Evolutionary conservation across 2,329 filamentous ascomycete genomes (phyloP), one percentile per base, ranked within the genome.

Genomic region (Neofusicoccum sp.): DNA sequence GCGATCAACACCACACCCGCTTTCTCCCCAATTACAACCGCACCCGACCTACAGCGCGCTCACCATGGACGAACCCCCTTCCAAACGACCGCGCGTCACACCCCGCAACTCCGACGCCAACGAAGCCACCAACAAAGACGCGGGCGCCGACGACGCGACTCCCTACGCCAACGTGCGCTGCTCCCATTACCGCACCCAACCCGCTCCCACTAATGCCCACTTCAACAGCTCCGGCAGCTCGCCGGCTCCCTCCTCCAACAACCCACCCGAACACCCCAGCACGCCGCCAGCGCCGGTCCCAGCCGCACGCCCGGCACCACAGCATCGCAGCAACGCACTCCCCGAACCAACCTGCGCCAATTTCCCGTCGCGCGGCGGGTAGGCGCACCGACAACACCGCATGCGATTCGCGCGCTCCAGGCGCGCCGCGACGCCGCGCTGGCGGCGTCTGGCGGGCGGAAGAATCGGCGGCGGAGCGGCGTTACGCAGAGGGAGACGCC

Each of bases 361-460:
- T 73, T 28, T 69, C 73, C 14, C 68, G 74, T 58, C 67, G 73
- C 48, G 16, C 38, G 47, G 2, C 41, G 59, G 14, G 33, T 56
- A 47, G 71, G 65, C 16, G 78, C 77, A 14, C 82, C 82, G 7
- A 79, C 81, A 4, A 85, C 83, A 14, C 83, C 83, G 0, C 80
- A 84, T 74, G 81, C 80, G 28, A 77, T 84, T 60, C 76, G 80
- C 43, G 82, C 82, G 8, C 73, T 83, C 30, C 79, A 83, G 69
- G 79, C 82, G 65, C 80, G 82, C 53, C 74, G 71, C 58, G 72
- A 75, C 65, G 80, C 80, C 11, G 79, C 78, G 4, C 78, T 78
- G 63, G 83, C 81, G 2, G 80, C 82, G 20, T 43, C 57, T 9
- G 48, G 58, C 16, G 77, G 80, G 11, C 76, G 81, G 9, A 20